phyloP scores from a whole-genome alignment of 768 basidiomycete genomes.

The Leucogyrophana mollusca region DNA sequence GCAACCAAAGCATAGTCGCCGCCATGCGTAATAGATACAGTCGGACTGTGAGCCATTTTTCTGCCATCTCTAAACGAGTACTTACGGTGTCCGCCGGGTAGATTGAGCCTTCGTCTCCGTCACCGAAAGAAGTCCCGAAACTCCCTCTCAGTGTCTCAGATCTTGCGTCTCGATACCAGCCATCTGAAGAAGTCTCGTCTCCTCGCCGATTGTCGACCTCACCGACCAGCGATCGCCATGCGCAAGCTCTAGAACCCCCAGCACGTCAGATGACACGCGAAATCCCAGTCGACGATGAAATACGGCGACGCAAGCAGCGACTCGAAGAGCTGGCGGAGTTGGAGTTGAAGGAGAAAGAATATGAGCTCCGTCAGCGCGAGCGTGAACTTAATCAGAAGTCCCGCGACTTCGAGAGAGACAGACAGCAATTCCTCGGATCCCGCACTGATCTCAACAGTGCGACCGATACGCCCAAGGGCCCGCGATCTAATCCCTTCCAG shows the following conservation, averaged over 20 bases:
- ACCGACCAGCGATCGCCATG: conserved; percentile 28
- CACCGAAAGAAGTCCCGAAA: conserved; percentile 60
- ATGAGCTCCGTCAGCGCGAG: conserved; percentile 50
- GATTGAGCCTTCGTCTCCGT: conserved; percentile 53
- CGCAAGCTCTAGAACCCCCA: conserved; percentile 21
- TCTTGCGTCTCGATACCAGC: conserved; percentile 62
- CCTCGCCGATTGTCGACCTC: conserved; percentile 37
- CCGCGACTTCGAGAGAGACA: conserved; percentile 59
- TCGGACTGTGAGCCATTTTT: conserved; percentile 42
- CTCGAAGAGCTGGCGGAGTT: conserved; percentile 51
- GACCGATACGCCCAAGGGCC: conserved; percentile 28
- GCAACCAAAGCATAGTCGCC: conserved; percentile 61
- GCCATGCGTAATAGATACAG: conserved; percentile 67
- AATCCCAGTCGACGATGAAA: conserved; percentile 17
- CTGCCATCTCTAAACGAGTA: conserved; percentile 1
- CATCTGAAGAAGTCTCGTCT: conserved; percentile 40
- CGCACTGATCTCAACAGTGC: conserved; percentile 27
- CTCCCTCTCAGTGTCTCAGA: conserved; percentile 62
- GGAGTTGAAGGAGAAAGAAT: conserved; percentile 56
- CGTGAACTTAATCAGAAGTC: conserved; percentile 51
- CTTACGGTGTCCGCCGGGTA: conserved; percentile 18
- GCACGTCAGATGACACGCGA: conserved; percentile 16
- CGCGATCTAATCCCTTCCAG: conserved; percentile 18
- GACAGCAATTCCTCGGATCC: conserved; percentile 38
- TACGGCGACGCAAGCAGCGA: conserved; percentile 36